Percentiles rank a stretch among this genome's conserved stretches.
Conservation (phyloP, 345 rosid species). For the Heritiera littoralis region DNA sequence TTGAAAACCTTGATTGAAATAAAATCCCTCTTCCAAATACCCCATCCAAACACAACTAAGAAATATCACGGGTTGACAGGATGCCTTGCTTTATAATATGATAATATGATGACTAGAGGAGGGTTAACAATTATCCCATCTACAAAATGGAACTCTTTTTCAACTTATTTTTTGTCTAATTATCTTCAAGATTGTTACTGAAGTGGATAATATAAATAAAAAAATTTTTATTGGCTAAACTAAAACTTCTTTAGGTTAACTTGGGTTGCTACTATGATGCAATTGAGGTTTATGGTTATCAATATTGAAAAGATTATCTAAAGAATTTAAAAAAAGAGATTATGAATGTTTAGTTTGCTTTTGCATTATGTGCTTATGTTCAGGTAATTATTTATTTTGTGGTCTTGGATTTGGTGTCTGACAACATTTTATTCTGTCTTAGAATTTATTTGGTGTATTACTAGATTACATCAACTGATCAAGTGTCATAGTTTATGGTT, state of each 20-base stretch:
- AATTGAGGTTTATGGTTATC: background rate
- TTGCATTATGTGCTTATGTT: background rate
- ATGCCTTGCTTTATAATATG: background rate
- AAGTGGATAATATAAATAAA: background rate
- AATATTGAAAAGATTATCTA: conserved; percentile 4
- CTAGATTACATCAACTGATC: background rate
- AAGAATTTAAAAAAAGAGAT: background rate
- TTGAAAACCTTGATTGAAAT: too few species aligned
- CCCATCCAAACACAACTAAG: too few species aligned
- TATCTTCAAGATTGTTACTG: background rate
- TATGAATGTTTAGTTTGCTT: background rate
- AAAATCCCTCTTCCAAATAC: too few species aligned
- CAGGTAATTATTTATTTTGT: background rate
- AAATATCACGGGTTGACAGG: background rate
- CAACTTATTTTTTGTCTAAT: background rate
- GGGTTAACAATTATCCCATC: background rate
- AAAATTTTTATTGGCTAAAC: background rate
- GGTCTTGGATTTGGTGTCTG: background rate
- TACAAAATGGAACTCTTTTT: background rate
- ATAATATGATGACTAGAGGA: background rate
- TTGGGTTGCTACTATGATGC: background rate
- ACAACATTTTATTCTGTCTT: background rate
- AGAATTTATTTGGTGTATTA: background rate
- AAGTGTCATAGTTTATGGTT: background rate
- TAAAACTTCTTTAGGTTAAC: background rate